Evolutionary conservation across 441 rosid species (phyloP).

Genomic region (Bruguiera hainesii): DNA sequence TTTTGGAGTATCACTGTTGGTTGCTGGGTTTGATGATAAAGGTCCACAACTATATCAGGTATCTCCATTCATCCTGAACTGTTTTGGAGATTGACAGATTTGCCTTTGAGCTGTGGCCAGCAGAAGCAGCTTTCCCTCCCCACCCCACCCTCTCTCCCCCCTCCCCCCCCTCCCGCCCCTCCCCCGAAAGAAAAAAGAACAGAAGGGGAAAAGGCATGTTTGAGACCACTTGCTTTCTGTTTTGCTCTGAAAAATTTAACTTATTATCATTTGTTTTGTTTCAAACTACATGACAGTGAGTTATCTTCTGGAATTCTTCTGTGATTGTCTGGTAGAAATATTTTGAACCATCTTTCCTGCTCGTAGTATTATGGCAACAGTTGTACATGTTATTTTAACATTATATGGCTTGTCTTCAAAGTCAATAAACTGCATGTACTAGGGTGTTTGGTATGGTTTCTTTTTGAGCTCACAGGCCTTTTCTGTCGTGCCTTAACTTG

Average conservation of each 20-base stretch:
- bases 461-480: neutral
- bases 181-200: no score
- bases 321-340: neutral
- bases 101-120: neutral
- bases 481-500: neutral
- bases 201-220: no score
- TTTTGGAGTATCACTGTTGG: conserved; percentile 29
- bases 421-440: neutral
- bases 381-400: neutral
- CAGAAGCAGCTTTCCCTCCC: neutral
- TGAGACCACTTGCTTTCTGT: no score
- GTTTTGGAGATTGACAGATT: conserved; percentile 32
- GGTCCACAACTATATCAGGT: conserved; percentile 29
- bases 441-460: neutral
- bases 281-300: neutral
- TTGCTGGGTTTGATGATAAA: conserved; percentile 27
- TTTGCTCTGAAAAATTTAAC: no score
- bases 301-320: neutral
- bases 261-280: conserved; percentile 11
- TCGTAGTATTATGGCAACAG: neutral
- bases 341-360: neutral
- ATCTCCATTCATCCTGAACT: neutral
- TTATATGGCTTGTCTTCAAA: neutral
- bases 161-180: no score
- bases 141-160: no score